Percentiles rank a stretch among this genome's conserved stretches.
Evolutionary conservation across 202 grass and related monocot species (phyloP).

Genomic region (Thinopyrum obtusiflorum): DNA sequence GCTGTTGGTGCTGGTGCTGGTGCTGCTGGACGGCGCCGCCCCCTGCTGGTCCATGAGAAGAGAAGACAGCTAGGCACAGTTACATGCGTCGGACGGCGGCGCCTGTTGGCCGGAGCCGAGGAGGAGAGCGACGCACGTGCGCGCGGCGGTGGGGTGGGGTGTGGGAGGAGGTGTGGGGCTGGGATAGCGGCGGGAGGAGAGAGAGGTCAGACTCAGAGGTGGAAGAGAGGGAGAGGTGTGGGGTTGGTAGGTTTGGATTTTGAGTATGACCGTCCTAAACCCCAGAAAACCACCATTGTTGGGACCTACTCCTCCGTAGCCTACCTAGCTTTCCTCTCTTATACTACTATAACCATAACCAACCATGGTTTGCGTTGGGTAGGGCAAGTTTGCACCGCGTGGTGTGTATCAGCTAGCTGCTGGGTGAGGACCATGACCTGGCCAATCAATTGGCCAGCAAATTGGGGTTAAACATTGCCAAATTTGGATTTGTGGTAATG

Average conservation of each 20-base stretch:
- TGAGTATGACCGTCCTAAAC: conserved; percentile 25
- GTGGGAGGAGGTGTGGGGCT: conserved; percentile 48
- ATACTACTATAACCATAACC: not conserved
- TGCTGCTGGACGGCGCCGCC: conserved; percentile 64
- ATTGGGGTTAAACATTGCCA: not conserved
- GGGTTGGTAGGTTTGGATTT: conserved; percentile 36
- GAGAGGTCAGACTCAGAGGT: conserved; percentile 31
- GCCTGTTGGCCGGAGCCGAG: conserved; percentile 25
- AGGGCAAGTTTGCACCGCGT: not conserved
- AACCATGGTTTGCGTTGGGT: not conserved
- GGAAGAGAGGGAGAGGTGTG: conserved; percentile 22
- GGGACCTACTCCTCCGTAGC: not conserved
- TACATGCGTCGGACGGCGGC: conserved; percentile 15
- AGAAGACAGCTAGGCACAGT: not conserved
- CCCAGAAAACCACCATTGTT: not conserved
- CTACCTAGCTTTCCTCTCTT: not conserved
- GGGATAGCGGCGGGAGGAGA: conserved; percentile 31
- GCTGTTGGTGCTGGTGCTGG: conserved; percentile 85
- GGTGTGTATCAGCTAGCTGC: not conserved
- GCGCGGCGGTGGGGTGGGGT: conserved; percentile 1
- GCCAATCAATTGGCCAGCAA: not conserved
- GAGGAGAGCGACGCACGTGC: conserved; percentile 38
- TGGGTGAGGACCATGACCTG: not conserved
- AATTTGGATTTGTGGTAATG: not conserved
- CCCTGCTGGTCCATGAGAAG: conserved; percentile 26